Evolutionary conservation across 495 filamentous ascomycete species (phyloP).

Genomic region (Cladorrhinum samala): DNA sequence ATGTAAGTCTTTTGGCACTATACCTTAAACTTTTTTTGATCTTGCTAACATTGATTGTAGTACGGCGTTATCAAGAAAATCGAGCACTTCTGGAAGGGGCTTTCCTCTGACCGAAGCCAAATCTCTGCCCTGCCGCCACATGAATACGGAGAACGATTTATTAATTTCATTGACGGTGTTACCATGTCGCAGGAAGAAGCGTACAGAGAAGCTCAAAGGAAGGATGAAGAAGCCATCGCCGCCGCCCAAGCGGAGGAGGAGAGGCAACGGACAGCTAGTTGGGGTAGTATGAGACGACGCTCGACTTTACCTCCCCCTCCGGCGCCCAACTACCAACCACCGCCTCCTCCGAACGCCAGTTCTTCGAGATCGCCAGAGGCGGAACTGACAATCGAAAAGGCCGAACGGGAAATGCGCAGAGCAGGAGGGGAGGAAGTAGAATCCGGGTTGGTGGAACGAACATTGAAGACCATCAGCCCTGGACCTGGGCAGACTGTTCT

Average conservation of each 20-base stretch:
- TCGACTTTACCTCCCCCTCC: slow-evolving; percentile 29
- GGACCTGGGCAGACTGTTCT: slow-evolving; percentile 56
- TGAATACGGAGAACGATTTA: slow-evolving; percentile 87
- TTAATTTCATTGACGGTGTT: slow-evolving; percentile 83
- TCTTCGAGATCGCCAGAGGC: slow-evolving; percentile 37
- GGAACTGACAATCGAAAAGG: slow-evolving; percentile 28
- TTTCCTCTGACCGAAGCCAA: slow-evolving; percentile 69
- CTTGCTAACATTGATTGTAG: slow-evolving; percentile 42
- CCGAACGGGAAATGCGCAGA: slow-evolving; percentile 29
- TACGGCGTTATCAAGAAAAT: slow-evolving; percentile 83
- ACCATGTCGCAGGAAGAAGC: slow-evolving; percentile 86
- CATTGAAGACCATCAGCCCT: slow-evolving; percentile 40
- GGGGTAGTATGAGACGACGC: slow-evolving; percentile 14
- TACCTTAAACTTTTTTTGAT: not conserved
- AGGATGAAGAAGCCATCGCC: slow-evolving; percentile 37
- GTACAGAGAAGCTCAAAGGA: slow-evolving; percentile 52
- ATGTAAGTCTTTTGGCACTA: slow-evolving; percentile 53
- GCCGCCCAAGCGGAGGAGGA: slow-evolving; percentile 33
- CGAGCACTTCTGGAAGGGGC: slow-evolving; percentile 90
- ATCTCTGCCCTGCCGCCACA: slow-evolving; percentile 93
- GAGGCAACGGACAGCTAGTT: slow-evolving; percentile 26
- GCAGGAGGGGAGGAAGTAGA: slow-evolving; percentile 44
- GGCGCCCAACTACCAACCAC: slow-evolving; percentile 38
- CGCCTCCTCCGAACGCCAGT: slow-evolving; percentile 40
- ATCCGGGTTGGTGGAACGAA: slow-evolving; percentile 39